Percentiles rank a stretch among this genome's conserved stretches.
Evolutionary conservation across 805 yeast species (phyloP).

Genomic region (Wickerhamia fluorescens): DNA sequence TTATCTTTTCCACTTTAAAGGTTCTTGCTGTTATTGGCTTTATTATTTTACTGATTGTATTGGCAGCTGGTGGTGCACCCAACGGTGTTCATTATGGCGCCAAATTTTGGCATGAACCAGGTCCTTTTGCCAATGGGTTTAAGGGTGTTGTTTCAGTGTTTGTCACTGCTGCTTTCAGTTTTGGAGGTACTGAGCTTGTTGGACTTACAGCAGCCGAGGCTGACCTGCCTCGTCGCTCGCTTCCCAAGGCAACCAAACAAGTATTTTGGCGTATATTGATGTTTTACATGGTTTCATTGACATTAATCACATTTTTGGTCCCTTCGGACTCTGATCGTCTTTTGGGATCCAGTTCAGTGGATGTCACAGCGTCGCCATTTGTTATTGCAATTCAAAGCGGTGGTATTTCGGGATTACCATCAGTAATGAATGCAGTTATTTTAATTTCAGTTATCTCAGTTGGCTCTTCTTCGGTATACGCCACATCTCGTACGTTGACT

Average conservation of each 20-base stretch:
- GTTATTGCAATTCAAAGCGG: constrained; percentile 64
- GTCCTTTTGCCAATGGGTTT: constrained; percentile 45
- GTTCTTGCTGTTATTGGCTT: constrained; percentile 43
- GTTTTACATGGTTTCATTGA: constrained; percentile 28
- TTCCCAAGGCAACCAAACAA: constrained; percentile 36
- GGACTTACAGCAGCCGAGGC: constrained; percentile 39
- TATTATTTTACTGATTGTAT: constrained; percentile 39
- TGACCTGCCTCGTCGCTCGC: constrained; percentile 27
- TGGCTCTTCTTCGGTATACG: constrained; percentile 67
- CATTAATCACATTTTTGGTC: constrained; percentile 20
- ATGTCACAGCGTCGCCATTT: constrained; percentile 68
- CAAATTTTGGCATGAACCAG: constrained; percentile 47
- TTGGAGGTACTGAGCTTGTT: constrained; percentile 35
- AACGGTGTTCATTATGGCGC: constrained; percentile 42
- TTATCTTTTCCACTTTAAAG: constrained; percentile 40
- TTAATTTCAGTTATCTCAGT: constrained; percentile 62
- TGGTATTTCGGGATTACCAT: constrained; percentile 58
- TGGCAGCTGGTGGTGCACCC: constrained; percentile 51
- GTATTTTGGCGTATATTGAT: constrained; percentile 37
- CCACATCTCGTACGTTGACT: constrained; percentile 58
- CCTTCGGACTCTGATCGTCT: constrained; percentile 17
- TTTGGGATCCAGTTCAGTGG: constrained; percentile 41
- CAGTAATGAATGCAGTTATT: constrained; percentile 62
- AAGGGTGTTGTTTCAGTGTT: constrained; percentile 35
- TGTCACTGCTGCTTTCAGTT: constrained; percentile 36